Percentiles rank a stretch among this genome's conserved stretches.
Evolutionary conservation across 2,329 filamentous ascomycete genomes (phyloP).

Genomic region (Fusarium tanahbumbuense): DNA sequence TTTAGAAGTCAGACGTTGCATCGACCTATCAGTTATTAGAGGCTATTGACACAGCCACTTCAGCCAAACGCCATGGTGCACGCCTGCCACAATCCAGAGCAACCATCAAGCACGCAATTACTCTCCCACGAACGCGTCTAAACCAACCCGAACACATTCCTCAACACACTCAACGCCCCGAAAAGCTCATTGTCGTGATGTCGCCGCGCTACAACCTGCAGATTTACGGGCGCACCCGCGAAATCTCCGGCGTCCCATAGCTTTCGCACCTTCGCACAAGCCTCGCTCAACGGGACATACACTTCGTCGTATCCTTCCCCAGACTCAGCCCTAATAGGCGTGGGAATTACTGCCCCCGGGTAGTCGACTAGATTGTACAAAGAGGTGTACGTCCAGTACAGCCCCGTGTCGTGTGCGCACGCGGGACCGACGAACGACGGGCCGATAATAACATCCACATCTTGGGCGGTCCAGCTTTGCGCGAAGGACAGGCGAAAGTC

Average conservation of each 20-base stretch:
- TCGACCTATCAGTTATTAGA: neutral
- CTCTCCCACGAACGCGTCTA: neutral
- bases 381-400: constrained; percentile 54
- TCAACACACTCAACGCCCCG: constrained; percentile 43
- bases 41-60: neutral
- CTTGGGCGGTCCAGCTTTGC: constrained; percentile 50
- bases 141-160: constrained; percentile 11
- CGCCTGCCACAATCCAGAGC: neutral
- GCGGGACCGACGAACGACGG: constrained; percentile 54
- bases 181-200: constrained; percentile 53
- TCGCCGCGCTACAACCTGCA: constrained; percentile 52
- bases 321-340: constrained; percentile 46
- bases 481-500: constrained; percentile 50
- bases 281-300: constrained; percentile 46
- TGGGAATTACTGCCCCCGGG: constrained; percentile 47
- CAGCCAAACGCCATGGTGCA: neutral
- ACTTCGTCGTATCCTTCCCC: constrained; percentile 42
- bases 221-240: constrained; percentile 48
- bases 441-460: constrained; percentile 53
- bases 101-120: neutral
- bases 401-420: constrained; percentile 51
- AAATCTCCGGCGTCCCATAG: constrained; percentile 51
- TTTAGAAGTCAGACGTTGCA: neutral
- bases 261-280: constrained; percentile 47
- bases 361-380: constrained; percentile 55